phyloP scores from a whole-genome alignment of 169 alveolate genomes.

The Nephromyces sp. region DNA sequence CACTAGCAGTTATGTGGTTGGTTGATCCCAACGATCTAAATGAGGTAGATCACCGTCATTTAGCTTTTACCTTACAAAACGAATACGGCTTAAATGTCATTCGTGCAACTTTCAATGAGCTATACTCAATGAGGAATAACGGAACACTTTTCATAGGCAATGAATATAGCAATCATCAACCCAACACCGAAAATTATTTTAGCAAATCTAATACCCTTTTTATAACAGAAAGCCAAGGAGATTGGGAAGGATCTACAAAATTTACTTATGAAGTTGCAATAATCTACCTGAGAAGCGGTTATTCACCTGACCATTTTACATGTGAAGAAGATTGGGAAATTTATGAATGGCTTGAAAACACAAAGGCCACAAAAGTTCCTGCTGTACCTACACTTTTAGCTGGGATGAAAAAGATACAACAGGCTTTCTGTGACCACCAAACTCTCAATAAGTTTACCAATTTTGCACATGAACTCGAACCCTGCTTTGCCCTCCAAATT shows the following conservation, averaged over 20 bases:
- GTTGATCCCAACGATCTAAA: not conserved
- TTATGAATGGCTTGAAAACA: slow-evolving; percentile 51
- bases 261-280: not conserved
- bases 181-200: too few species aligned
- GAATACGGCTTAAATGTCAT: not conserved
- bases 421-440: slow-evolving; percentile 44
- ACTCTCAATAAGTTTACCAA: not conserved
- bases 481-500: slow-evolving; percentile 4
- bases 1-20: not conserved
- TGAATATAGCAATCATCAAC: too few species aligned
- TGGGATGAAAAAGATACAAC: slow-evolving; percentile 59
- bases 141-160: too few species aligned
- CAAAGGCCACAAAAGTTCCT: slow-evolving; percentile 63
- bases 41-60: not conserved
- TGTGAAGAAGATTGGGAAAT: slow-evolving; percentile 45
- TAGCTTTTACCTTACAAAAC: not conserved
- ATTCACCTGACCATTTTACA: not conserved
- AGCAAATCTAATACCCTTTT: too few species aligned
- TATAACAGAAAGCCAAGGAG: too few species aligned
- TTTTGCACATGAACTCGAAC: not conserved
- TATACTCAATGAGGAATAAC: not conserved
- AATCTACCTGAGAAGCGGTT: not conserved
- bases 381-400: slow-evolving; percentile 55
- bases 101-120: not conserved
- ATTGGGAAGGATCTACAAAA: too few species aligned